Conservation (phyloP, 768 basidiomycete genomes). For the Cystofilobasidium bisporidii region DNA sequence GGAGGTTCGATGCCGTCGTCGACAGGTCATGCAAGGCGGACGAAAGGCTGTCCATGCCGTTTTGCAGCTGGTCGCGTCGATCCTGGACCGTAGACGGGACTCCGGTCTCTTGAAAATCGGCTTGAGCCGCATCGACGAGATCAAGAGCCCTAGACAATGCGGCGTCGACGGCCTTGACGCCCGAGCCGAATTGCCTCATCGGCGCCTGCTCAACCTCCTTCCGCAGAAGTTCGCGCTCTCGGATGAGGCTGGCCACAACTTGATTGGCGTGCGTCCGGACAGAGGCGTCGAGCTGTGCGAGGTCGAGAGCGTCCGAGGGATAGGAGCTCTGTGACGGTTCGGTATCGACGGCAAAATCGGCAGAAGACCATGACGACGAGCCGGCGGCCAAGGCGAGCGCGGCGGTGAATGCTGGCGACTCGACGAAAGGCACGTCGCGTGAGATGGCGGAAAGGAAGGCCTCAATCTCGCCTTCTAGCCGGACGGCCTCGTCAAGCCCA, state of each 20-base stretch:
- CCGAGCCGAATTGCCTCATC: background rate
- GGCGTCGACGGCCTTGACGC: background rate
- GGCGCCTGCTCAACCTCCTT: background rate
- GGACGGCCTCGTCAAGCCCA: background rate
- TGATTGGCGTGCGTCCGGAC: conserved; percentile 14
- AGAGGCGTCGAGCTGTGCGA: background rate
- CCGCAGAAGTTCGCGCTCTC: background rate
- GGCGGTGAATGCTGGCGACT: background rate
- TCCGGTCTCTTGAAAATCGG: background rate
- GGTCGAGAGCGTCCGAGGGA: too few species aligned
- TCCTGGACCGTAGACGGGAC: background rate
- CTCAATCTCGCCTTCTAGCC: background rate
- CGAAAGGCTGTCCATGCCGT: background rate
- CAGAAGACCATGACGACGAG: background rate
- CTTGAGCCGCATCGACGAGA: background rate
- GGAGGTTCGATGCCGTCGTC: background rate
- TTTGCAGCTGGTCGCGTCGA: background rate
- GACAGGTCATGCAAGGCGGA: background rate
- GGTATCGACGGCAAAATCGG: too few species aligned
- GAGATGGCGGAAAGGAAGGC: background rate
- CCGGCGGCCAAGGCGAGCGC: background rate
- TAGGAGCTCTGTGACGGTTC: too few species aligned
- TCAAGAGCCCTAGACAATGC: conserved; percentile 1
- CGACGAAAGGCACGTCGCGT: conserved; percentile 12
- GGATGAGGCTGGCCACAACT: background rate